Conservation (phyloP, 257 asterid species). For the Mentha longifolia region DNA sequence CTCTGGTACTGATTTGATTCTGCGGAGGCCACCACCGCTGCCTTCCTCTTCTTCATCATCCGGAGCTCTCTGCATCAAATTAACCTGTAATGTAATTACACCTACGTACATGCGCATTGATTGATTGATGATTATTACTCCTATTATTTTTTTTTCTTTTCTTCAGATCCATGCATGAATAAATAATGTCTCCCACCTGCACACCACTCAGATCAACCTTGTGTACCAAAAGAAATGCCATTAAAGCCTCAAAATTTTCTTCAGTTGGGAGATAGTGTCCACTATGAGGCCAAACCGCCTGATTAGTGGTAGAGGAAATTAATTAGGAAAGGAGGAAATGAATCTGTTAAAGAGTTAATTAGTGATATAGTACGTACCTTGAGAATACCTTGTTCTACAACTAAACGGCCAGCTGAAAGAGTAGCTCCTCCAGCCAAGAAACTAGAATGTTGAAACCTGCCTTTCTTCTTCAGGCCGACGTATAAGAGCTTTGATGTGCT, state of each 20-base stretch:
- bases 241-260: constrained; percentile 83
- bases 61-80: constrained; percentile 63
- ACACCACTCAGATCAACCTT: constrained; percentile 63
- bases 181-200: constrained; percentile 48
- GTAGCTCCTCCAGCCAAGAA: constrained; percentile 98
- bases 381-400: constrained; percentile 72
- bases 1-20: constrained; percentile 56
- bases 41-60: constrained; percentile 56
- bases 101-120: too few relatives aligned
- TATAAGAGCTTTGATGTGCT: constrained; percentile 67
- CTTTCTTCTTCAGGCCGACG: constrained; percentile 78
- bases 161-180: not conserved
- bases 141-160: too few relatives aligned
- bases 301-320: not conserved
- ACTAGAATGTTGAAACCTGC: constrained; percentile 90
- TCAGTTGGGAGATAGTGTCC: constrained; percentile 96
- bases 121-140: too few relatives aligned
- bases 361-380: constrained; percentile 46
- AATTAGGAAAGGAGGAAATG: not conserved
- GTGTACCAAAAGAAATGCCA: constrained; percentile 62
- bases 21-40: constrained; percentile 44
- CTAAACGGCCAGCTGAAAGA: constrained; percentile 82
- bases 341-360: too few relatives aligned
- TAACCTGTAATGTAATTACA: too few relatives aligned
- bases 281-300: constrained; percentile 99